These are phyloP conservation scores for Vicia faba DNA, from an alignment of 306 rosid species.

Conservation along the genomic window DNA sequence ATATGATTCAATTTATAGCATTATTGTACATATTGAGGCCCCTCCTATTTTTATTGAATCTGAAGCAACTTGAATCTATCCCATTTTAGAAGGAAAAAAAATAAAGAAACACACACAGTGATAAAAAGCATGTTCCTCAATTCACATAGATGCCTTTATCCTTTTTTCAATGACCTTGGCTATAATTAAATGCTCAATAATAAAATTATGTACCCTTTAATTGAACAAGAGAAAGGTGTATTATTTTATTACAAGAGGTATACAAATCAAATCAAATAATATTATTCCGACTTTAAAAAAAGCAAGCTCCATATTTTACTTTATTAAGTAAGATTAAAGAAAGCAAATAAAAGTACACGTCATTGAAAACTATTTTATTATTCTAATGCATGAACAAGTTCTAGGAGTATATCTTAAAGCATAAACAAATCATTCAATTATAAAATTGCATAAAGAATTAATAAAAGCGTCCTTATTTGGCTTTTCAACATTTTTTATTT, in stretches of 20 bases:
- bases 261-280: slow-evolving; percentile 42
- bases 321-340: slow-evolving; percentile 4
- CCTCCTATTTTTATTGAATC: slow-evolving; percentile 10
- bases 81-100: not conserved
- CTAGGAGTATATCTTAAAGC: not conserved
- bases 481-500: slow-evolving; percentile 44
- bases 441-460: slow-evolving; percentile 30
- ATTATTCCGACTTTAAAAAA: slow-evolving; percentile 28
- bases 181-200: slow-evolving; percentile 34
- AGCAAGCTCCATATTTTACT: slow-evolving; percentile 36
- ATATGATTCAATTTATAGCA: too few relatives aligned
- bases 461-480: slow-evolving; percentile 36
- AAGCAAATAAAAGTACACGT: slow-evolving; percentile 40
- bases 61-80: slow-evolving; percentile 3
- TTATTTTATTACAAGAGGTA: slow-evolving; percentile 42
- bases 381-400: slow-evolving; percentile 35
- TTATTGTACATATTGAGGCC: too few relatives aligned
- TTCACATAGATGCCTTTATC: slow-evolving; percentile 43
- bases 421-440: slow-evolving; percentile 40
- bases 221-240: slow-evolving; percentile 42
- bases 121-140: slow-evolving; percentile 39
- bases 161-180: slow-evolving; percentile 37
- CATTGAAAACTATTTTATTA: slow-evolving; percentile 16
- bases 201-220: slow-evolving; percentile 26
- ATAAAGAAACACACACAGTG: not conserved